A percentile compares a stretch with the other conserved stretches of the same genome.
Evolutionary conservation across 2,329 filamentous ascomycete species (phyloP).

Genomic region (Cercospora beticola): DNA sequence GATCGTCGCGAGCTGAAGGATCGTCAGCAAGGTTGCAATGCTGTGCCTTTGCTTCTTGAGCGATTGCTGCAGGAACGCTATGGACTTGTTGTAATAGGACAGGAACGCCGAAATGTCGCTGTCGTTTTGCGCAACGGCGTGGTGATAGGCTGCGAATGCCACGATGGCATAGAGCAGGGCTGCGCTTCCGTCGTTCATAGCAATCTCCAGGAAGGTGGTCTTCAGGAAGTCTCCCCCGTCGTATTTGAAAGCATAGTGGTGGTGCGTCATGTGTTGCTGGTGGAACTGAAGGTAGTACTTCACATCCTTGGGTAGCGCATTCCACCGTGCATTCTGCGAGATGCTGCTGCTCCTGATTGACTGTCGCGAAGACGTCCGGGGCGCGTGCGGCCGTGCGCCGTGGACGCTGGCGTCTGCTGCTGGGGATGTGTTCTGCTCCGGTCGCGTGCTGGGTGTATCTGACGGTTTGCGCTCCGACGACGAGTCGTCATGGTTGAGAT

Average conservation of each 20-base stretch:
- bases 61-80: constrained; percentile 70
- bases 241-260: constrained; percentile 77
- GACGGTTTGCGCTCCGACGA: constrained; percentile 38
- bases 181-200: constrained; percentile 65
- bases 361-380: constrained; percentile 26
- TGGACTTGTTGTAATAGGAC: constrained; percentile 85
- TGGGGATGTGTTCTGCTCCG: constrained; percentile 54
- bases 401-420: constrained; percentile 46
- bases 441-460: constrained; percentile 37
- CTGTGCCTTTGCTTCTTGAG: constrained; percentile 70
- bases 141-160: constrained; percentile 85
- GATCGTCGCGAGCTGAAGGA: constrained; percentile 87
- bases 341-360: constrained; percentile 28
- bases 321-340: constrained; percentile 33
- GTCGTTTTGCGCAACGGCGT: constrained; percentile 66
- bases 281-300: constrained; percentile 79
- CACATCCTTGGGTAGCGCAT: constrained; percentile 57
- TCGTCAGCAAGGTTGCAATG: constrained; percentile 76
- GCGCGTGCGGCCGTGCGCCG: constrained; percentile 21
- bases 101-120: constrained; percentile 80
- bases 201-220: constrained; percentile 67
- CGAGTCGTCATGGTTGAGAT: constrained; percentile 32
- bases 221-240: constrained; percentile 73
- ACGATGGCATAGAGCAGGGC: constrained; percentile 82
- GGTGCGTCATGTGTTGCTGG: constrained; percentile 70